A percentile compares a stretch with the other conserved stretches of the same genome.
Conservation (phyloP, 2,329 filamentous ascomycete genomes). For the Ascosphaera apis region DNA sequence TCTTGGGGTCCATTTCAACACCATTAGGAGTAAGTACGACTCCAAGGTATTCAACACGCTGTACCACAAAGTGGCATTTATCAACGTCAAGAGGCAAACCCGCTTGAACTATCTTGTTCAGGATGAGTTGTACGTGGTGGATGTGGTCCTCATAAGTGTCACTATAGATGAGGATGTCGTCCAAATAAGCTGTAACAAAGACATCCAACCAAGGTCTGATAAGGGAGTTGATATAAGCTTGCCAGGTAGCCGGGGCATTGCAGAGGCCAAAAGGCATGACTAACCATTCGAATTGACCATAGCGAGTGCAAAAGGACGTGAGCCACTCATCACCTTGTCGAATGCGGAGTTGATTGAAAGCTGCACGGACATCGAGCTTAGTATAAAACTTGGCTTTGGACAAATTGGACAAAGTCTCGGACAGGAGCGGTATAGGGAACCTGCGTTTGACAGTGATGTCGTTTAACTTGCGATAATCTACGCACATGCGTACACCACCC, state of each 20-base stretch:
- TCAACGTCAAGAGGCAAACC: background rate
- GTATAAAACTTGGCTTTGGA: constrained; percentile 9
- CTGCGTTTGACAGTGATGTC: constrained; percentile 14
- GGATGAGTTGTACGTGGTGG: background rate
- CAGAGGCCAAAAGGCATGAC: constrained; percentile 7
- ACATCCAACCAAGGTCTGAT: too few species aligned
- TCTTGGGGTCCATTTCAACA: constrained; percentile 1
- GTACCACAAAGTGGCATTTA: constrained; percentile 1
- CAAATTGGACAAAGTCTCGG: constrained; percentile 11
- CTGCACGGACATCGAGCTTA: constrained; percentile 13
- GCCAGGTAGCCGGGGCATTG: constrained; percentile 5
- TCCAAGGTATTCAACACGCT: background rate
- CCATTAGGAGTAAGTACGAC: background rate
- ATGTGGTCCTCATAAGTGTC: background rate
- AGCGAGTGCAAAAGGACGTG: constrained; percentile 6
- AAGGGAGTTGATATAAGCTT: constrained; percentile 6
- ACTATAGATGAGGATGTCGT: constrained; percentile 1
- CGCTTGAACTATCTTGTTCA: background rate
- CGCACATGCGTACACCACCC: constrained; percentile 11
- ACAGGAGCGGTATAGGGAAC: constrained; percentile 13
- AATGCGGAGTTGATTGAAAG: constrained; percentile 12
- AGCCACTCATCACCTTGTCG: constrained; percentile 4
- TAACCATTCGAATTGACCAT: constrained; percentile 6
- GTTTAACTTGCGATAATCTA: constrained; percentile 17
- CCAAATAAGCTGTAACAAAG: background rate